These are phyloP conservation scores for Chrysoporthe deuterocubensis DNA, from an alignment of 2,329 filamentous ascomycete genomes.

Conservation along the genomic window DNA sequence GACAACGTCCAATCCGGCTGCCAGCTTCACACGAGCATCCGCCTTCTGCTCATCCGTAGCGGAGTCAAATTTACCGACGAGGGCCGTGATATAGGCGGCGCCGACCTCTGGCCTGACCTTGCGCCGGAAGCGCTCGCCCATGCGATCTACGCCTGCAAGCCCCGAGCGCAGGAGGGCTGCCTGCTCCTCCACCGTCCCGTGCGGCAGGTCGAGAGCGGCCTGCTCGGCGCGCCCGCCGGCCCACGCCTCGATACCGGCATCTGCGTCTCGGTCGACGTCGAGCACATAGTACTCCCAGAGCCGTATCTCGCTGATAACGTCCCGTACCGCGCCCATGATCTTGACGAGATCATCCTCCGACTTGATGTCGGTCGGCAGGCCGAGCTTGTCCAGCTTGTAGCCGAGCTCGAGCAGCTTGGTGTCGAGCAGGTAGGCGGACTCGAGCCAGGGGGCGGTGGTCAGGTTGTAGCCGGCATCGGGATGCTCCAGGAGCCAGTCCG, in stretches of 20 bases:
- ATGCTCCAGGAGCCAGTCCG: constrained; percentile 89
- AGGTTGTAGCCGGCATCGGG: constrained; percentile 96
- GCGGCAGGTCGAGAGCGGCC: constrained; percentile 55
- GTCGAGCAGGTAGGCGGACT: constrained; percentile 66
- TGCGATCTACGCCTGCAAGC: constrained; percentile 69
- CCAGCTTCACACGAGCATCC: constrained; percentile 58
- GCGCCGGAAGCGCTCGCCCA: constrained; percentile 81
- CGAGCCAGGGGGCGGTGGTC: constrained; percentile 80
- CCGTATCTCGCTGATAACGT: constrained; percentile 74
- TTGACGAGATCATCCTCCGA: constrained; percentile 72
- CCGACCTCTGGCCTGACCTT: constrained; percentile 70
- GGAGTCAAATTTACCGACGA: constrained; percentile 69
- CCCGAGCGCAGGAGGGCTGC: constrained; percentile 70
- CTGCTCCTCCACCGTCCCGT: constrained; percentile 52
- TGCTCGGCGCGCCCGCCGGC: constrained; percentile 48
- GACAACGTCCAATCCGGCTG: constrained; percentile 74
- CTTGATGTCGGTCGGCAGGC: constrained; percentile 75
- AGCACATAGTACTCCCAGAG: constrained; percentile 95
- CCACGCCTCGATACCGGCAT: constrained; percentile 75
- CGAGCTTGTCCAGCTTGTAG: constrained; percentile 68
- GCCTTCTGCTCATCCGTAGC: constrained; percentile 48
- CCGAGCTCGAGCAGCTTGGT: constrained; percentile 75
- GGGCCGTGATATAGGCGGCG: constrained; percentile 68
- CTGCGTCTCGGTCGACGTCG: constrained; percentile 74
- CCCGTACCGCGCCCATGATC: constrained; percentile 85